Percentiles rank a stretch among this genome's conserved stretches.
Evolutionary conservation across 2,329 filamentous ascomycete genomes (phyloP).

Genomic region (Uncinocarpus reesii): DNA sequence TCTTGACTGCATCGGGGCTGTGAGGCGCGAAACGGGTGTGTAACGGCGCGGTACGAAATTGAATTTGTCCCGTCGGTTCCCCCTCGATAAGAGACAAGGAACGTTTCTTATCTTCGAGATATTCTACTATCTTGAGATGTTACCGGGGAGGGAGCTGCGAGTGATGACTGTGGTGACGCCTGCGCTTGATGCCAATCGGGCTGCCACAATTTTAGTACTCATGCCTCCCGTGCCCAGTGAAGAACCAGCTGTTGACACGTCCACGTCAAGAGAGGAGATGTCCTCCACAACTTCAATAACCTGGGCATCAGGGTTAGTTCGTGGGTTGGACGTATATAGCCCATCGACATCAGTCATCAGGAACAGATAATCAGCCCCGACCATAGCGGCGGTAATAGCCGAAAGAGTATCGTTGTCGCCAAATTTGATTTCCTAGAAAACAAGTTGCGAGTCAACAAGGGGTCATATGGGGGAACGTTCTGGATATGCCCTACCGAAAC

Average conservation of each 20-base stretch:
- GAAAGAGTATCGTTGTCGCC: conserved; percentile 97
- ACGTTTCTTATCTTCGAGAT: conserved; percentile 50
- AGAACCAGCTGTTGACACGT: conserved; percentile 84
- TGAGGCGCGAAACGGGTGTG: conserved; percentile 84
- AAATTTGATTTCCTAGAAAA: conserved; percentile 80
- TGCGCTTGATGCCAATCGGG: conserved; percentile 80
- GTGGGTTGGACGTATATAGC: conserved; percentile 90
- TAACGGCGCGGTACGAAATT: conserved; percentile 46
- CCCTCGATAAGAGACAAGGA: conserved; percentile 8
- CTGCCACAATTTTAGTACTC: conserved; percentile 94
- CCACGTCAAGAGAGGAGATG: conserved; percentile 68
- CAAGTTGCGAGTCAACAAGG: not conserved
- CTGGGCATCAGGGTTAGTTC: conserved; percentile 70
- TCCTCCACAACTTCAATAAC: conserved; percentile 90
- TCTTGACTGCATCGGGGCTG: conserved; percentile 76
- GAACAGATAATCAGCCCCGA: conserved; percentile 91
- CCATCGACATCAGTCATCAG: conserved; percentile 99
- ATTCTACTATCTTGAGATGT: conserved; percentile 76
- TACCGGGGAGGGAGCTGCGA: conserved; percentile 82
- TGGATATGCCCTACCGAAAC: conserved; percentile 51
- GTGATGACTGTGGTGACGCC: conserved; percentile 96
- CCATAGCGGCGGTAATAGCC: conserved; percentile 93
- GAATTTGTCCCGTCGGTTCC: conserved; percentile 31
- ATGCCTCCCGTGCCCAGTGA: conserved; percentile 88
- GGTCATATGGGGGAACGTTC: not conserved